Conservation (phyloP, 1,284 basidiomycete species). For the Apiotrichum porosum region DNA sequence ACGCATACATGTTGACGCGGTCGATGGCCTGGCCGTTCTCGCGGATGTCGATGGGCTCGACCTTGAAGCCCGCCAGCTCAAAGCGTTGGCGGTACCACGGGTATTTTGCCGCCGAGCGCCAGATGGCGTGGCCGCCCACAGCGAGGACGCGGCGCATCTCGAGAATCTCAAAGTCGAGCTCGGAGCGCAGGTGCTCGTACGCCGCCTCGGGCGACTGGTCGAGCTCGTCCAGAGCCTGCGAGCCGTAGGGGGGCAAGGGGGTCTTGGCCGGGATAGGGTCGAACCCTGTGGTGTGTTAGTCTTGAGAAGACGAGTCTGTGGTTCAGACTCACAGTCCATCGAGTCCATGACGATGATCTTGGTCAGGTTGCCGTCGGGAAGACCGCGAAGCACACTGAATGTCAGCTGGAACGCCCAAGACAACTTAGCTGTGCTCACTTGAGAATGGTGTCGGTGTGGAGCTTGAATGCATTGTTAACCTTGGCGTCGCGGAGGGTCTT, state of each 20-base stretch:
- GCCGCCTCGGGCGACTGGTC: constrained; percentile 45
- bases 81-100: constrained; percentile 71
- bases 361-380: constrained; percentile 57
- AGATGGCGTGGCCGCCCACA: constrained; percentile 62
- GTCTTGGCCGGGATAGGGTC: constrained; percentile 53
- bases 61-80: constrained; percentile 53
- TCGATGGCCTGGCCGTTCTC: constrained; percentile 56
- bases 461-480: constrained; percentile 60
- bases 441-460: constrained; percentile 73
- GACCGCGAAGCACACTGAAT: constrained; percentile 57
- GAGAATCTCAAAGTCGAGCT: constrained; percentile 60
- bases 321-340: constrained; percentile 57
- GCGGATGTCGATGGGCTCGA: constrained; percentile 52
- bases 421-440: constrained; percentile 55
- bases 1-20: constrained; percentile 60
- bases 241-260: constrained; percentile 41
- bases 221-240: constrained; percentile 41
- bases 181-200: constrained; percentile 48
- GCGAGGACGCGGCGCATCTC: constrained; percentile 62
- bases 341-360: constrained; percentile 75
- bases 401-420: constrained; percentile 16
- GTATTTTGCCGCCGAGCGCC: constrained; percentile 63
- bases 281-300: constrained; percentile 56
- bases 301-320: not conserved
- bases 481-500: constrained; percentile 55